A percentile compares a stretch with the other conserved stretches of the same genome.
Conservation (phyloP, 331 rosid species). For the Malus hybrid region DNA sequence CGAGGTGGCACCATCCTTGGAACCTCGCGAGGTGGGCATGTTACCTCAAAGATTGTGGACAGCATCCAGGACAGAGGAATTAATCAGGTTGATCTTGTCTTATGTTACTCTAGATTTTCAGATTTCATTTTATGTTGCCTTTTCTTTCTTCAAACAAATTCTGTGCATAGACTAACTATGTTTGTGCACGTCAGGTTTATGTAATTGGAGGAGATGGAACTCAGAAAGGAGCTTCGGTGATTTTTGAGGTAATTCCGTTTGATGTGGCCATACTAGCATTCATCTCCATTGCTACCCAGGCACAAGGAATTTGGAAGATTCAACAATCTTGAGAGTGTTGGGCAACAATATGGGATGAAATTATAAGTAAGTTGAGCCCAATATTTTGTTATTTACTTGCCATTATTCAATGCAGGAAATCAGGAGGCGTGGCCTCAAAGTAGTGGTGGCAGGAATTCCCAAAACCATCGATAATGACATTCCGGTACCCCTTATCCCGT, state of each 20-base stretch:
- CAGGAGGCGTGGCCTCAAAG: slow-evolving; percentile 47
- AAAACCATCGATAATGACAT: slow-evolving; percentile 52
- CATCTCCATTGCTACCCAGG: too few species aligned
- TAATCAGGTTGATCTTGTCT: slow-evolving; percentile 24
- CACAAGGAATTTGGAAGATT: not conserved
- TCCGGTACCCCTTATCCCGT: slow-evolving; percentile 17
- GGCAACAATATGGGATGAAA: not conserved
- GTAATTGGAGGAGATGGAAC: slow-evolving; percentile 60
- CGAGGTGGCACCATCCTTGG: slow-evolving; percentile 60
- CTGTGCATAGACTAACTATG: not conserved
- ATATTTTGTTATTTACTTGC: not conserved
- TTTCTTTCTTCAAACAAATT: not conserved
- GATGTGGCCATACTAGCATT: too few species aligned
- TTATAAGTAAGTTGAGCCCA: not conserved
- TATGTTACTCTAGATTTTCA: not conserved
- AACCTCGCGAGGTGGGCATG: slow-evolving; percentile 37
- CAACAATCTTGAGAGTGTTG: not conserved
- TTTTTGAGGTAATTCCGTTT: slow-evolving; percentile 36
- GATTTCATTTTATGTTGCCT: not conserved
- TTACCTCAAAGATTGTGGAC: slow-evolving; percentile 26
- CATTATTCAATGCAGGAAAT: slow-evolving; percentile 28
- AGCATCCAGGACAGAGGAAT: slow-evolving; percentile 24
- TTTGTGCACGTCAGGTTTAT: slow-evolving; percentile 36
- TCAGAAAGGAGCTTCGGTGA: slow-evolving; percentile 47
- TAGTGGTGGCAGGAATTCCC: slow-evolving; percentile 49